These are phyloP conservation scores for Akanthomyces muscarius DNA, from an alignment of 2,329 filamentous ascomycete genomes.

Conservation along the genomic window DNA sequence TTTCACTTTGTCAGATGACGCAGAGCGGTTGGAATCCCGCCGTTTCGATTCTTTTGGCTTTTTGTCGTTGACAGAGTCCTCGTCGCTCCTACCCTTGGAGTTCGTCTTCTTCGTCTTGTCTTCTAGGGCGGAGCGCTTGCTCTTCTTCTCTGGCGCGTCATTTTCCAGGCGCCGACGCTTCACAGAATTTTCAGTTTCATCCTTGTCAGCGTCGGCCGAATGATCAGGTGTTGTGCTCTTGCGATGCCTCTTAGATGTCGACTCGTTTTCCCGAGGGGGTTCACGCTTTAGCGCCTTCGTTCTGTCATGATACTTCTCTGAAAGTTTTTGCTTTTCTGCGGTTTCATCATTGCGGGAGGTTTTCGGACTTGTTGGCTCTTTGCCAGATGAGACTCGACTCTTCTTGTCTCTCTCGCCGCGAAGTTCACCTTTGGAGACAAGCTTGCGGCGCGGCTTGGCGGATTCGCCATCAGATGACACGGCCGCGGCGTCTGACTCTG, in stretches of 20 bases:
- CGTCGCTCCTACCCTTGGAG: conserved; percentile 41
- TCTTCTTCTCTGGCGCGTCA: conserved; percentile 48
- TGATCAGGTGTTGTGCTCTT: conserved; percentile 56
- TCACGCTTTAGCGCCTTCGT: conserved; percentile 60
- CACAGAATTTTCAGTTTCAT: conserved; percentile 45
- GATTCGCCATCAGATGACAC: conserved; percentile 55
- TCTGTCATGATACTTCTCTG: conserved; percentile 56
- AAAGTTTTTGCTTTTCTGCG: conserved; percentile 43
- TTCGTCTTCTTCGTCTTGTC: conserved; percentile 39
- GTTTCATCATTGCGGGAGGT: conserved; percentile 47
- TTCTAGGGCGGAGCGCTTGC: conserved; percentile 40
- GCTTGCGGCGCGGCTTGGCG: conserved; percentile 57
- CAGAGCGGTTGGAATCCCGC: conserved; percentile 39
- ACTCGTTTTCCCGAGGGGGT: conserved; percentile 56
- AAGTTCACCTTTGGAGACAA: conserved; percentile 60
- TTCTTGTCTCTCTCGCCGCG: conserved; percentile 57
- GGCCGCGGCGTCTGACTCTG: conserved; percentile 50
- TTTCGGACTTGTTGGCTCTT: conserved; percentile 51
- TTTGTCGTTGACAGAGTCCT: conserved; percentile 32
- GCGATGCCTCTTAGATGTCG: conserved; percentile 54
- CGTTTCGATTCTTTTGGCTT: conserved; percentile 36
- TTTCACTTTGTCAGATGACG: conserved; percentile 47
- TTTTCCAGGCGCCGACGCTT: conserved; percentile 57
- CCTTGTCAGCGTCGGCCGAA: conserved; percentile 49
- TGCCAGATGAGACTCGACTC: conserved; percentile 46